phyloP scores from a whole-genome alignment of 2,329 filamentous ascomycete species.

The Scedosporium minutisporum region DNA sequence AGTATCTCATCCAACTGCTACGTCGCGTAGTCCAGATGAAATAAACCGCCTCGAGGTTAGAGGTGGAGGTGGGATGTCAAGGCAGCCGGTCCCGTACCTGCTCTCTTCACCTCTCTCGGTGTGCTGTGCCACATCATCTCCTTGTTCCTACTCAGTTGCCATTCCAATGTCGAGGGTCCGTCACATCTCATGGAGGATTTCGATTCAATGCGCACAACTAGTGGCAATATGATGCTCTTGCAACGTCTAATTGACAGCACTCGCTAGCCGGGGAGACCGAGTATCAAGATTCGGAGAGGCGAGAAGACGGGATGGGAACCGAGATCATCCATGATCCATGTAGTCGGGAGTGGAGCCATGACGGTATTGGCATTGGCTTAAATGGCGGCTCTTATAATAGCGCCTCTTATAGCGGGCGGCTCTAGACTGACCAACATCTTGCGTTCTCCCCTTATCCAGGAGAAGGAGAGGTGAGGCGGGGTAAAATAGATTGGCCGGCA shows the following conservation, averaged over 20 bases:
- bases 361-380: background rate
- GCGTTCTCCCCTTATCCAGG: background rate
- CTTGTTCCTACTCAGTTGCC: background rate
- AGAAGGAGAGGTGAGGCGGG: background rate
- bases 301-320: background rate
- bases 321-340: background rate
- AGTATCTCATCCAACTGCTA: too few relatives aligned
- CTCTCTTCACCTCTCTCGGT: background rate
- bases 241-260: background rate
- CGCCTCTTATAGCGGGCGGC: background rate
- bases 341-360: background rate
- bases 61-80: too few relatives aligned
- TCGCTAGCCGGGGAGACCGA: background rate
- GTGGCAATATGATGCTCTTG: background rate
- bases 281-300: background rate
- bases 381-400: too few relatives aligned
- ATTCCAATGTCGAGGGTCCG: background rate
- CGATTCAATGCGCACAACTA: background rate
- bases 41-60: too few relatives aligned
- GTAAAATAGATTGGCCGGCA: background rate
- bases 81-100: background rate
- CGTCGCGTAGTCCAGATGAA: too few relatives aligned
- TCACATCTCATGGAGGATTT: background rate
- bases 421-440: background rate
- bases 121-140: background rate